phyloP scores from a whole-genome alignment of 1,284 basidiomycete species.

The Cystobasidium slooffiae region DNA sequence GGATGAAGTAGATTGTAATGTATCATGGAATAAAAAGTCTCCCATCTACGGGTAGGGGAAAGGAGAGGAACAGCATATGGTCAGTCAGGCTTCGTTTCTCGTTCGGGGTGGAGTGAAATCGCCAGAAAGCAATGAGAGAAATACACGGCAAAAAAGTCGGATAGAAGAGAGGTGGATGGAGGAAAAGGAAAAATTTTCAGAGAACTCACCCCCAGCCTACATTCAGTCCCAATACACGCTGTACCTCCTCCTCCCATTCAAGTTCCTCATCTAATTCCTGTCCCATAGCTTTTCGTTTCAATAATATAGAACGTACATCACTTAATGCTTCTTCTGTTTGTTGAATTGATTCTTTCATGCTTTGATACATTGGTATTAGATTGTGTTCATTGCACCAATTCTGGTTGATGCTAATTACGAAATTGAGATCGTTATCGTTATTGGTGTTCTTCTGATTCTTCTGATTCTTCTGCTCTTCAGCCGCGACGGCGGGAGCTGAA shows the following conservation, averaged over 20 bases:
- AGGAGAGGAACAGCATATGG: not conserved
- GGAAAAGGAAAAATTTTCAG: not conserved
- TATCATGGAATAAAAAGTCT: conserved; percentile 49
- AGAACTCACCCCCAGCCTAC: conserved; percentile 59
- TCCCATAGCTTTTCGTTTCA: conserved; percentile 42
- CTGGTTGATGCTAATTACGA: conserved; percentile 61
- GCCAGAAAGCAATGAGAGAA: too few species aligned
- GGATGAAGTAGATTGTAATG: conserved; percentile 34
- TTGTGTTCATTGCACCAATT: conserved; percentile 63
- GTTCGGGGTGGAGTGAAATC: too few species aligned
- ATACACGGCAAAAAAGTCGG: not conserved
- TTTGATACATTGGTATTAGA: conserved; percentile 59
- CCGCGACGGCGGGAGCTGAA: not conserved
- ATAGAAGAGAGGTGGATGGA: not conserved
- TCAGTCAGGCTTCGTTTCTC: too few species aligned
- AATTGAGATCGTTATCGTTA: conserved; percentile 24
- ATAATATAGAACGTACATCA: conserved; percentile 61
- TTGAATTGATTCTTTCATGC: conserved; percentile 57
- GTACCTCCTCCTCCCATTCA: conserved; percentile 60
- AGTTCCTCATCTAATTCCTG: conserved; percentile 17
- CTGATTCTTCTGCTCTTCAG: not conserved
- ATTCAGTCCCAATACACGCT: conserved; percentile 59
- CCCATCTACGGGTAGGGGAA: conserved; percentile 41
- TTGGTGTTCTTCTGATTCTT: not conserved
- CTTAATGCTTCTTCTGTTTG: conserved; percentile 59